Percentiles rank a stretch among this genome's conserved stretches.
These are phyloP conservation scores for Fusarium irregulare DNA, from an alignment of 2,329 filamentous ascomycete genomes.

Conservation along the genomic window DNA sequence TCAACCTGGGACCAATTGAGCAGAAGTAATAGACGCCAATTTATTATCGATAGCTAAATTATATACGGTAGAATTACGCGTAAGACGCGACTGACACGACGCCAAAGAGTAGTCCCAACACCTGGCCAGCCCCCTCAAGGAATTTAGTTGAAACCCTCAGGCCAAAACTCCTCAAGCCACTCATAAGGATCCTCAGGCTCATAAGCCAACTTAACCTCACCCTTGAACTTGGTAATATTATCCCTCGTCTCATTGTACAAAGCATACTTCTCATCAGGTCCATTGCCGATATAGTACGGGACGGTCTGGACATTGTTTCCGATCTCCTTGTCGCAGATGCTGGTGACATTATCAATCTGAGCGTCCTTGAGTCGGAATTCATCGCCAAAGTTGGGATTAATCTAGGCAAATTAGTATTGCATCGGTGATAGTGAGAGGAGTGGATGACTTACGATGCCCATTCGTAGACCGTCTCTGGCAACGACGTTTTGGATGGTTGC, in stretches of 20 bases:
- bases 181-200: conserved; percentile 58
- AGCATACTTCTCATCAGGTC: conserved; percentile 47
- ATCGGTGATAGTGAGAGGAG: too few relatives aligned
- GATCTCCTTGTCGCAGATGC: conserved; percentile 46
- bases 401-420: too few relatives aligned
- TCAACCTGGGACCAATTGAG: rapidly evolving
- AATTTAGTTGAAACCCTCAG: conserved; percentile 38
- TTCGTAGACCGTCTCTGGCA: conserved; percentile 38
- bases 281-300: conserved; percentile 41
- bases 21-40: background rate
- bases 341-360: conserved; percentile 42
- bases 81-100: background rate
- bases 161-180: conserved; percentile 65
- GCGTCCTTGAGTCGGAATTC: conserved; percentile 47
- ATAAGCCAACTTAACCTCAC: conserved; percentile 36
- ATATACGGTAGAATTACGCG: background rate
- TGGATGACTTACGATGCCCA: conserved; percentile 40
- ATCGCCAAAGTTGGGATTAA: conserved; percentile 47
- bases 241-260: conserved; percentile 46
- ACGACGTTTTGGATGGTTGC: conserved; percentile 47
- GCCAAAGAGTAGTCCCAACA: too few relatives aligned
- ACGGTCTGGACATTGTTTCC: conserved; percentile 47
- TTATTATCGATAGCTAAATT: background rate
- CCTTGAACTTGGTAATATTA: conserved; percentile 43
- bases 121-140: too few relatives aligned